Percentiles rank a stretch among this genome's conserved stretches.
These are phyloP conservation scores for Tylopilus plumbeoviolaceoides DNA, from an alignment of 768 basidiomycete species.

Conservation along the genomic window DNA sequence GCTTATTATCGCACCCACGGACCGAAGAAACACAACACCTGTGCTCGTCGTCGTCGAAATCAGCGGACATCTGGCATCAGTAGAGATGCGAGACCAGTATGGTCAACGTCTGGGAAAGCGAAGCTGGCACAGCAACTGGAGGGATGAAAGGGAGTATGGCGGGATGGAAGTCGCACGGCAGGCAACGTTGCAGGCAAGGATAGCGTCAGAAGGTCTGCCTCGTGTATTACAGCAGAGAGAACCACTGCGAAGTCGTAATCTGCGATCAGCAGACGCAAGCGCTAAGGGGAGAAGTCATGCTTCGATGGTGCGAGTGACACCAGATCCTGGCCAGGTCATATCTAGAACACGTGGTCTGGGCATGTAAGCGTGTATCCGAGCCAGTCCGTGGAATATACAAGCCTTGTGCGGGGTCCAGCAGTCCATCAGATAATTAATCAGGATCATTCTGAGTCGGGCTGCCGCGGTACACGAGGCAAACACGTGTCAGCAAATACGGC, in stretches of 20 bases:
- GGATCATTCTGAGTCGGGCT: constrained; percentile 15
- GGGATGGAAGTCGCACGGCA: not conserved
- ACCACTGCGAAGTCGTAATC: constrained; percentile 14
- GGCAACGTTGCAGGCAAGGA: constrained; percentile 6
- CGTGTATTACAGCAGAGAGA: constrained; percentile 28
- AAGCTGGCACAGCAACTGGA: constrained; percentile 4
- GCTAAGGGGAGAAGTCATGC: constrained; percentile 9
- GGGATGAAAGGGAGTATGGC: constrained; percentile 1
- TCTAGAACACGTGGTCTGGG: constrained; percentile 23
- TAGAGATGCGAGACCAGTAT: constrained; percentile 4
- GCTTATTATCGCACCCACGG: not conserved
- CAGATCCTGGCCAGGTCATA: constrained; percentile 13
- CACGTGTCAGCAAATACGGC: constrained; percentile 6
- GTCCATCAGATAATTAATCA: constrained; percentile 15
- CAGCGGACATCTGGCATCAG: constrained; percentile 25
- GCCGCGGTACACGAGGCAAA: constrained; percentile 18
- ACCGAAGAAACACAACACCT: constrained; percentile 15
- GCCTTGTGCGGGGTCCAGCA: constrained; percentile 9
- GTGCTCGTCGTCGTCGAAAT: constrained; percentile 29
- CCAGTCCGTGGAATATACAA: constrained; percentile 13
- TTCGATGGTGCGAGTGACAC: constrained; percentile 9
- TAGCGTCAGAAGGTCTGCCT: constrained; percentile 15
- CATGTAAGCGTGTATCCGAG: constrained; percentile 16
- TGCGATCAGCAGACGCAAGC: constrained; percentile 9
- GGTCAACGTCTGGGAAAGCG: not conserved